A percentile compares a stretch with the other conserved stretches of the same genome.
These are phyloP conservation scores for Trichothecium roseum DNA, from an alignment of 2,329 filamentous ascomycete genomes.

Conservation along the genomic window DNA sequence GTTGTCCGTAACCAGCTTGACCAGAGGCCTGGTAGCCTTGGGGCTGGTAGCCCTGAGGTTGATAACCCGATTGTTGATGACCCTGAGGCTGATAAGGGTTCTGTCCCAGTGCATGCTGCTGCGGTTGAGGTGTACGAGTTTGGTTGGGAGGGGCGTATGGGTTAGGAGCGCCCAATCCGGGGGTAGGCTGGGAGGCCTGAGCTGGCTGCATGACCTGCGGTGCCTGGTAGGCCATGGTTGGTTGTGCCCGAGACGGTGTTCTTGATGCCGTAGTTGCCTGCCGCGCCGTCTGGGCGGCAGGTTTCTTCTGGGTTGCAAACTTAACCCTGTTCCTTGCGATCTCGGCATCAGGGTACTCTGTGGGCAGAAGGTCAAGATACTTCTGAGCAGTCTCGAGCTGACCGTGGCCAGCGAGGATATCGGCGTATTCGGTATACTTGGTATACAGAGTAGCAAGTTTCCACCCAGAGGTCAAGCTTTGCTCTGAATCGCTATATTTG, in stretches of 20 bases:
- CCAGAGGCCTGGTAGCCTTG: slow-evolving; percentile 8
- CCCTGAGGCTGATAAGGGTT: slow-evolving; percentile 22
- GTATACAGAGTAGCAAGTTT: slow-evolving; percentile 82
- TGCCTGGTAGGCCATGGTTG: slow-evolving; percentile 36
- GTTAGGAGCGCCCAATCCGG: slow-evolving; percentile 10
- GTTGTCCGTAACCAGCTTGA: slow-evolving; percentile 48
- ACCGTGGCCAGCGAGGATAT: slow-evolving; percentile 85
- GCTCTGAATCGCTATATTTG: slow-evolving; percentile 77
- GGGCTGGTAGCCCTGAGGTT: slow-evolving; percentile 5
- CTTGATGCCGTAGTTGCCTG: slow-evolving; percentile 19
- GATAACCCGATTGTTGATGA: slow-evolving; percentile 10
- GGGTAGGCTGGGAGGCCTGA: slow-evolving; percentile 8
- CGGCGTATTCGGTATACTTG: slow-evolving; percentile 94
- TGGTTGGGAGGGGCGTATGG: slow-evolving; percentile 22
- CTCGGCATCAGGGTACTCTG: slow-evolving; percentile 76
- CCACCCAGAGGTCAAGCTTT: slow-evolving; percentile 65
- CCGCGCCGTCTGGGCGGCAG: slow-evolving; percentile 13
- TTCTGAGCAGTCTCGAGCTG: slow-evolving; percentile 79
- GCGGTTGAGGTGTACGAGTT: slow-evolving; percentile 15
- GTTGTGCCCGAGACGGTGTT: slow-evolving; percentile 29
- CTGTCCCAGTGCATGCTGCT: slow-evolving; percentile 25
- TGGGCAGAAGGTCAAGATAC: slow-evolving; percentile 80
- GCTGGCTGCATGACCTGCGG: slow-evolving; percentile 22
- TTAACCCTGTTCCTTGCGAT: slow-evolving; percentile 76
- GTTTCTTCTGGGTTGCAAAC: slow-evolving; percentile 57